These are phyloP conservation scores for Aplosporella prunicola DNA, from an alignment of 2,329 filamentous ascomycete species.

Conservation along the genomic window DNA sequence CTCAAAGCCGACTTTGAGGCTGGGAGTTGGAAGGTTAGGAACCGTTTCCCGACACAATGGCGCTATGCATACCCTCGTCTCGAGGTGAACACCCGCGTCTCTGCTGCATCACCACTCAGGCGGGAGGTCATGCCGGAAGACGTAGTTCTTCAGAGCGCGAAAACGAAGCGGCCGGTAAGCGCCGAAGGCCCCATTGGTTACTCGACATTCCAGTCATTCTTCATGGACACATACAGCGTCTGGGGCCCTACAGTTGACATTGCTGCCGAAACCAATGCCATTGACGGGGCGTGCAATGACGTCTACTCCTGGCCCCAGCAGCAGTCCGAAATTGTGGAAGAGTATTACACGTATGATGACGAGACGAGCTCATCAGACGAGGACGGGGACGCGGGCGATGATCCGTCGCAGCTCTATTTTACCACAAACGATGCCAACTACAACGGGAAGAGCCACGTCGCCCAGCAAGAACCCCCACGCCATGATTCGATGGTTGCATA, in stretches of 20 bases:
- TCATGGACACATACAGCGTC: slow-evolving; percentile 7
- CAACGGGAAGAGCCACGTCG: not conserved
- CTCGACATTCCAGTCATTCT: slow-evolving; percentile 11
- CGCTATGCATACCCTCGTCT: not conserved
- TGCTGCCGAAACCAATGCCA: not conserved
- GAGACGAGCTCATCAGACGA: not conserved
- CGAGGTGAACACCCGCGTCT: slow-evolving; percentile 4
- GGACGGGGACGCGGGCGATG: not conserved
- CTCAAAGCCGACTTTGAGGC: not conserved
- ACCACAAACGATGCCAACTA: not conserved
- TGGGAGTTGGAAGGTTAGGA: not conserved
- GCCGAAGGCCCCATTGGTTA: not conserved
- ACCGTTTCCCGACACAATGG: not conserved
- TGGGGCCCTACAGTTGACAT: not conserved
- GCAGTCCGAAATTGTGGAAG: no score
- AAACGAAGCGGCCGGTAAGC: not conserved
- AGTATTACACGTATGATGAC: not conserved
- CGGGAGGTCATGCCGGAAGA: slow-evolving; percentile 18
- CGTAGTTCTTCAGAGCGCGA: slow-evolving; percentile 10
- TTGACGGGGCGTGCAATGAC: no score
- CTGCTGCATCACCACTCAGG: slow-evolving; percentile 15
- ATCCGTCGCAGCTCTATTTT: not conserved
- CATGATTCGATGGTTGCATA: not conserved
- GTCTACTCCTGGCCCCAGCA: no score
- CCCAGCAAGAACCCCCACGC: no score